phyloP scores from a whole-genome alignment of 257 asterid genomes.

The Plantago elongata region DNA sequence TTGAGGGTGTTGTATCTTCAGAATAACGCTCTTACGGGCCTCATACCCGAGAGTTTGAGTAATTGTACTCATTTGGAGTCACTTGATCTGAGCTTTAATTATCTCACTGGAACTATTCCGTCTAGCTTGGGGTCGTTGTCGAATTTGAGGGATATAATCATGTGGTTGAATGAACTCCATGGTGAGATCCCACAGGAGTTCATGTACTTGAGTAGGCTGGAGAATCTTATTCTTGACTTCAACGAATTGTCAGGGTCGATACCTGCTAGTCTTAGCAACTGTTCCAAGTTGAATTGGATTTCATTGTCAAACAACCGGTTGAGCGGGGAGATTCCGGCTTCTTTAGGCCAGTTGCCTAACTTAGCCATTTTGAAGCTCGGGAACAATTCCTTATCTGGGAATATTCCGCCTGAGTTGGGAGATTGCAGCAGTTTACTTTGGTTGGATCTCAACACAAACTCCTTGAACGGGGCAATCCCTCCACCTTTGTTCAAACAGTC shows the following conservation, averaged over 20 bases:
- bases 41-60: conserved; percentile 58
- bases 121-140: conserved; percentile 58
- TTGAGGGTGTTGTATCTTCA: conserved; percentile 69
- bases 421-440: conserved; percentile 84
- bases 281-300: conserved; percentile 81
- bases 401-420: conserved; percentile 75
- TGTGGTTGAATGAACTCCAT: conserved; percentile 70
- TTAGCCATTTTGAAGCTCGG: conserved; percentile 86
- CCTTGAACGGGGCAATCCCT: conserved; percentile 69
- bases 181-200: conserved; percentile 87
- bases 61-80: conserved; percentile 76
- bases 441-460: conserved; percentile 82
- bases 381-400: conserved; percentile 68
- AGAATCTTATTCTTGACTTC: conserved; percentile 90
- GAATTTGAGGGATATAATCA: conserved; percentile 56
- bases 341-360: conserved; percentile 52
- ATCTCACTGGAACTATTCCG: conserved; percentile 55
- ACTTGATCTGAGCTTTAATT: conserved; percentile 89
- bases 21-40: conserved; percentile 66
- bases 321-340: conserved; percentile 70
- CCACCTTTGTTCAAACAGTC: conserved; percentile 70
- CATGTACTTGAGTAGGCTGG: conserved; percentile 52
- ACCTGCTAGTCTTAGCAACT: conserved; percentile 76
- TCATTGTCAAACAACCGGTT: conserved; percentile 71
- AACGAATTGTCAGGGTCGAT: conserved; percentile 65